phyloP scores from a whole-genome alignment of 768 basidiomycete species.

The Brasilioporus rufonigricans region DNA sequence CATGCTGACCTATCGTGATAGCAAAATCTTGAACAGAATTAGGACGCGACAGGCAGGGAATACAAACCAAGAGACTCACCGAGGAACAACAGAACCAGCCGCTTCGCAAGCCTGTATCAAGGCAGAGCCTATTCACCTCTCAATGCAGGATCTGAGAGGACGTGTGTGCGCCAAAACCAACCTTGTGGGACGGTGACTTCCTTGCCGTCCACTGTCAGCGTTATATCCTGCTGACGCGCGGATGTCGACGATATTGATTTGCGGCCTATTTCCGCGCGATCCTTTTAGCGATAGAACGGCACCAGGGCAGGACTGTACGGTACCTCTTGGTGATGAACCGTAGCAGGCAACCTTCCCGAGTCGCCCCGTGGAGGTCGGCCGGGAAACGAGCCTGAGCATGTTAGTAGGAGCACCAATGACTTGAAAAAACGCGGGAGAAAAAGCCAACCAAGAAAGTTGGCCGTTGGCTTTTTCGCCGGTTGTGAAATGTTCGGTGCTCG shows the following conservation, averaged over 20 bases:
- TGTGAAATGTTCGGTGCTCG: constrained; percentile 38
- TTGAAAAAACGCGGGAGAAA: constrained; percentile 16
- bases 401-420: constrained; percentile 17
- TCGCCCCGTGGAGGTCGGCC: constrained; percentile 64
- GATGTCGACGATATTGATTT: constrained; percentile 67
- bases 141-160: constrained; percentile 4
- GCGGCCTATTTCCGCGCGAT: constrained; percentile 40
- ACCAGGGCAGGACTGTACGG: background rate
- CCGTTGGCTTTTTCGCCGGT: constrained; percentile 15
- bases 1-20: constrained; percentile 74
- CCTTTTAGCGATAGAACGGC: background rate
- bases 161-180: constrained; percentile 37
- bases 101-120: constrained; percentile 95
- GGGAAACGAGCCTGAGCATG: constrained; percentile 73
- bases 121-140: constrained; percentile 68
- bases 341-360: constrained; percentile 61
- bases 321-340: constrained; percentile 37
- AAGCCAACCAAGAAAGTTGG: constrained; percentile 19
- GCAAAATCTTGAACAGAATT: constrained; percentile 55
- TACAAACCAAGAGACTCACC: constrained; percentile 43
- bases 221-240: constrained; percentile 72
- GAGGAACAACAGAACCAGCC: constrained; percentile 76
- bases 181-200: constrained; percentile 97
- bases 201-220: constrained; percentile 94
- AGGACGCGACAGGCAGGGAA: constrained; percentile 6